Evolutionary conservation across 2,329 filamentous ascomycete species (phyloP).

Genomic region (Verticillium longisporum): DNA sequence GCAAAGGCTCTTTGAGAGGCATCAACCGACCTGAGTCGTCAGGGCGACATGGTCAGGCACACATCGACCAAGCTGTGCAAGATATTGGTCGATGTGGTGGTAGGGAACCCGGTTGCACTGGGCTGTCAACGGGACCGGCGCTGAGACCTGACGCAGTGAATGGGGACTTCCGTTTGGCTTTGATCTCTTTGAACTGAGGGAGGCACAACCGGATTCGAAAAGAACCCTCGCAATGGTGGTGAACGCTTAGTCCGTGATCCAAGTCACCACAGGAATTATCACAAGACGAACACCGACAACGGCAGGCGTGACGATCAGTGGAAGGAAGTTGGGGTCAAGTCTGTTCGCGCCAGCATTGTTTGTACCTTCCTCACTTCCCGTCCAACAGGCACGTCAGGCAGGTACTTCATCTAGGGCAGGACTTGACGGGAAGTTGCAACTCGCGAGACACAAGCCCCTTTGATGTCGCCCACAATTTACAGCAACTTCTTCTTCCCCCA

Average conservation of each 20-base stretch:
- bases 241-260: not conserved
- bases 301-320: not conserved
- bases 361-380: not conserved
- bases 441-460: not conserved
- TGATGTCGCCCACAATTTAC: not conserved
- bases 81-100: not conserved
- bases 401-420: not conserved
- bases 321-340: not conserved
- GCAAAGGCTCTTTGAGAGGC: not conserved
- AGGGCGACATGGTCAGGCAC: not conserved
- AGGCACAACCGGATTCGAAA: no score
- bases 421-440: conserved; percentile 2
- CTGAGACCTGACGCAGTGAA: not conserved
- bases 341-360: not conserved
- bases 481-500: not conserved
- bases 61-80: not conserved
- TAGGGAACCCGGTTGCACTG: not conserved
- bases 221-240: no score
- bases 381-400: not conserved
- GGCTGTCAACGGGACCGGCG: not conserved
- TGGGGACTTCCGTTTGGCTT: no score
- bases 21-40: not conserved
- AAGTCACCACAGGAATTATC: not conserved
- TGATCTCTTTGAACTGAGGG: no score
- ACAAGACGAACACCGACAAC: not conserved